phyloP scores from a whole-genome alignment of 2,329 filamentous ascomycete genomes.

The Aspergillus clavatus region DNA sequence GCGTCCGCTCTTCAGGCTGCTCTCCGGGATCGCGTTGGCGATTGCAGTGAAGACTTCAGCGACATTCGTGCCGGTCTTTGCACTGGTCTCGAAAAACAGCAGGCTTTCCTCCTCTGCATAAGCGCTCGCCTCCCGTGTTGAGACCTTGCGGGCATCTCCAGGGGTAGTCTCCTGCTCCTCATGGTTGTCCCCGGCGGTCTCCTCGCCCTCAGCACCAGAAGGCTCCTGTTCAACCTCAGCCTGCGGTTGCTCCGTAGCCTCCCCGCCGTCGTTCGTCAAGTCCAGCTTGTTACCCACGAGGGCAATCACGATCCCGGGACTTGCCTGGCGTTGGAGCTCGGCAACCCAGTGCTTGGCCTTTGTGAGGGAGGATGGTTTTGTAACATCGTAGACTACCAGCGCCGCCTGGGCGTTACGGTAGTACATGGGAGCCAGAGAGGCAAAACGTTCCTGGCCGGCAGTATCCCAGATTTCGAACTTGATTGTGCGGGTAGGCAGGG shows the following conservation, averaged over 20 bases:
- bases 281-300: constrained; percentile 97
- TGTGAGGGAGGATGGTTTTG: constrained; percentile 87
- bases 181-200: constrained; percentile 46
- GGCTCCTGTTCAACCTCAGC: constrained; percentile 38
- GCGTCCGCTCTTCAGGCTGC: constrained; percentile 82
- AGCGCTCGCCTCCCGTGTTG: constrained; percentile 81
- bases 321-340: constrained; percentile 92
- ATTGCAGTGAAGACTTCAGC: constrained; percentile 96
- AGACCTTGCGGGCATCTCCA: constrained; percentile 78
- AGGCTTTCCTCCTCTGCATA: constrained; percentile 94
- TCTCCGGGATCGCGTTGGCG: constrained; percentile 96
- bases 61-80: constrained; percentile 93
- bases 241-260: constrained; percentile 35
- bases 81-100: constrained; percentile 96
- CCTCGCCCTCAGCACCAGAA: constrained; percentile 29
- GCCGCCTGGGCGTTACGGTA: constrained; percentile 98
- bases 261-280: constrained; percentile 60
- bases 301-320: constrained; percentile 92
- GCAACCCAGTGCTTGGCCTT: constrained; percentile 99
- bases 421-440: constrained; percentile 96
- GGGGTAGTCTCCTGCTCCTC: constrained; percentile 58
- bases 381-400: constrained; percentile 97
- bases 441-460: constrained; percentile 94
- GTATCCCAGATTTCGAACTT: constrained; percentile 96
- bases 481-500: constrained; percentile 77